Conservation (phyloP, 1,284 basidiomycete species). For the Trichosporon ovoides region DNA sequence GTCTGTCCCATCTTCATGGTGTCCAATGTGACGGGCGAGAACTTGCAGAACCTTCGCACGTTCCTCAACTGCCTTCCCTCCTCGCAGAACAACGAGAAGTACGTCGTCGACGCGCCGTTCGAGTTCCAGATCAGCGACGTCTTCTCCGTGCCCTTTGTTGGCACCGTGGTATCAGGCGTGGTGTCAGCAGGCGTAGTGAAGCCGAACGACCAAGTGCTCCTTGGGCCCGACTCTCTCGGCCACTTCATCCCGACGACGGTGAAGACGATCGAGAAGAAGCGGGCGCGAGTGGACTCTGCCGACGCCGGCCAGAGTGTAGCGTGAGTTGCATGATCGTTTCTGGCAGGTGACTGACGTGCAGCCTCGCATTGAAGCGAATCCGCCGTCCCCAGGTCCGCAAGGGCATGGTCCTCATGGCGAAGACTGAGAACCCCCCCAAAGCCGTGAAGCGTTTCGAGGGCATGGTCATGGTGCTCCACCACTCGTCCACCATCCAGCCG, state of each 20-base stretch:
- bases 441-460: conserved; percentile 40
- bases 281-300: conserved; percentile 73
- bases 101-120: conserved; percentile 74
- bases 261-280: conserved; percentile 91
- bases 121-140: conserved; percentile 59
- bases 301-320: conserved; percentile 95
- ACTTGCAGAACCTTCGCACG: conserved; percentile 67
- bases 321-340: conserved; percentile 19
- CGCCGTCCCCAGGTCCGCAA: conserved; percentile 78
- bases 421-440: conserved; percentile 69
- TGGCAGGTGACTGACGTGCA: conserved; percentile 14
- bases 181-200: conserved; percentile 71
- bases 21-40: conserved; percentile 91
- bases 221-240: conserved; percentile 91
- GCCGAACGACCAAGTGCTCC: conserved; percentile 72
- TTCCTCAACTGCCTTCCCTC: conserved; percentile 82
- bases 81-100: conserved; percentile 72
- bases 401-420: conserved; percentile 86
- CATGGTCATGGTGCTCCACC: conserved; percentile 54
- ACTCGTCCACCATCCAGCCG: conserved; percentile 84
- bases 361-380: conserved; percentile 83
- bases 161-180: conserved; percentile 91
- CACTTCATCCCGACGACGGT: conserved; percentile 76
- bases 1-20: conserved; percentile 89
- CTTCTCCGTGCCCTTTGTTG: conserved; percentile 85